phyloP scores from a whole-genome alignment of 2,329 filamentous ascomycete species.

The Fusarium torulosum region DNA sequence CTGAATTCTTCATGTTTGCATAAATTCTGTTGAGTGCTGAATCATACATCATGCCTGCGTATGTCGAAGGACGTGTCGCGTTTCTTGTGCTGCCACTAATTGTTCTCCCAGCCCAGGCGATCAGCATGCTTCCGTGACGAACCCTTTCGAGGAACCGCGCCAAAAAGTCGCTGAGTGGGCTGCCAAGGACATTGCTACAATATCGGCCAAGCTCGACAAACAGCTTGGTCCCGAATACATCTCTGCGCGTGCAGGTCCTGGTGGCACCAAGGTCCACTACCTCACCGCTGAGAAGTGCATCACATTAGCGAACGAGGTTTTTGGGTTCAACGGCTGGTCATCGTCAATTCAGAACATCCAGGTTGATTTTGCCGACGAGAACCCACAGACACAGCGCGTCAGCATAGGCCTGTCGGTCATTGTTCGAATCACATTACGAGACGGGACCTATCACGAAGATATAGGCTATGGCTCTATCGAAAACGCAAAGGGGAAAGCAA shows the following conservation, averaged over 20 bases:
- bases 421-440: slow-evolving; percentile 87
- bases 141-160: slow-evolving; percentile 83
- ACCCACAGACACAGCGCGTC: slow-evolving; percentile 80
- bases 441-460: slow-evolving; percentile 98
- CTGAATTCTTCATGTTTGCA: slow-evolving; percentile 43
- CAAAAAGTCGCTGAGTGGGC: slow-evolving; percentile 83
- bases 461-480: slow-evolving; percentile 97
- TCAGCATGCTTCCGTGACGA: slow-evolving; percentile 70
- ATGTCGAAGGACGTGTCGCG: slow-evolving; percentile 45
- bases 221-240: slow-evolving; percentile 97
- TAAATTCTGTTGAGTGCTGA: slow-evolving; percentile 29
- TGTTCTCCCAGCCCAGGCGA: slow-evolving; percentile 70
- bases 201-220: slow-evolving; percentile 88
- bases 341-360: slow-evolving; percentile 95
- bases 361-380: slow-evolving; percentile 95
- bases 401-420: slow-evolving; percentile 90
- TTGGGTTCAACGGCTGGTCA: slow-evolving; percentile 98
- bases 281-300: slow-evolving; percentile 97
- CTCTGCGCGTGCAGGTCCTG: slow-evolving; percentile 84
- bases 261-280: slow-evolving; percentile 90
- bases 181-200: slow-evolving; percentile 87
- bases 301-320: slow-evolving; percentile 92
- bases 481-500: slow-evolving; percentile 94
- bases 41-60: slow-evolving; percentile 59
- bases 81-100: slow-evolving; percentile 33